phyloP scores from a whole-genome alignment of 2,329 filamentous ascomycete species.

The Pochonia chlamydosporia region DNA sequence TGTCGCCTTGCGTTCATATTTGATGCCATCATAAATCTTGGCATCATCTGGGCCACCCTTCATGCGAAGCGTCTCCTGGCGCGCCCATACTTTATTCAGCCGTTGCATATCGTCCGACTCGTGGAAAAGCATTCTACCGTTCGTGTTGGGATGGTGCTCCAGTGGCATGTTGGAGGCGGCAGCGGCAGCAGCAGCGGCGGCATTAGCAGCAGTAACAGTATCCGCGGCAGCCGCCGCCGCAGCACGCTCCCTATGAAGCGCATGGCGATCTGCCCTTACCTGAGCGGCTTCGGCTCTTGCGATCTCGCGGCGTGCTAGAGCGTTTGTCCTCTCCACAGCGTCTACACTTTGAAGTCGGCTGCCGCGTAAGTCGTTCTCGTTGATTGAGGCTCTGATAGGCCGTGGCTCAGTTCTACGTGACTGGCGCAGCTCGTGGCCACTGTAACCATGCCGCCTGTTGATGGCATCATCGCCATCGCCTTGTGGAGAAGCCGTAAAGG shows the following conservation, averaged over 20 bases:
- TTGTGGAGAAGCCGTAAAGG: constrained; percentile 19
- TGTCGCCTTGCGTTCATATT: constrained; percentile 55
- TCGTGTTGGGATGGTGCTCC: constrained; percentile 11
- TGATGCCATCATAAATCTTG: constrained; percentile 53
- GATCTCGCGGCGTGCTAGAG: constrained; percentile 46
- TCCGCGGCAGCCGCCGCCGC: constrained; percentile 25
- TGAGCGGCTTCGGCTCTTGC: constrained; percentile 45
- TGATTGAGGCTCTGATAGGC: constrained; percentile 21
- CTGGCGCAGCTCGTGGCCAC: constrained; percentile 36
- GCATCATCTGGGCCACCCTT: constrained; percentile 41
- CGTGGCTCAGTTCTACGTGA: constrained; percentile 33
- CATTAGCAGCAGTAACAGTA: constrained; percentile 23
- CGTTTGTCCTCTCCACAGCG: constrained; percentile 40
- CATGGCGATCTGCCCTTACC: constrained; percentile 43
- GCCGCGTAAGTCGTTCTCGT: constrained; percentile 13
- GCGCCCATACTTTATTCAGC: constrained; percentile 50
- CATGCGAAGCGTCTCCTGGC: constrained; percentile 43
- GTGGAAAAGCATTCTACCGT: constrained; percentile 31
- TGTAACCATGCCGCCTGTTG: constrained; percentile 15
- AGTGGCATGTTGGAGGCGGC: constrained; percentile 15
- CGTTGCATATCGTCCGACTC: constrained; percentile 44
- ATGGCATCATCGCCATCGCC: constrained; percentile 7
- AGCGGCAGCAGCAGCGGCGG: constrained; percentile 17
- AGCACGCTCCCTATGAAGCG: constrained; percentile 34
- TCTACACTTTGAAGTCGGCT: constrained; percentile 20